Percentiles rank a stretch among this genome's conserved stretches.
Evolutionary conservation across 495 filamentous ascomycete species (phyloP).

Genomic region (Aspergillus diversus): DNA sequence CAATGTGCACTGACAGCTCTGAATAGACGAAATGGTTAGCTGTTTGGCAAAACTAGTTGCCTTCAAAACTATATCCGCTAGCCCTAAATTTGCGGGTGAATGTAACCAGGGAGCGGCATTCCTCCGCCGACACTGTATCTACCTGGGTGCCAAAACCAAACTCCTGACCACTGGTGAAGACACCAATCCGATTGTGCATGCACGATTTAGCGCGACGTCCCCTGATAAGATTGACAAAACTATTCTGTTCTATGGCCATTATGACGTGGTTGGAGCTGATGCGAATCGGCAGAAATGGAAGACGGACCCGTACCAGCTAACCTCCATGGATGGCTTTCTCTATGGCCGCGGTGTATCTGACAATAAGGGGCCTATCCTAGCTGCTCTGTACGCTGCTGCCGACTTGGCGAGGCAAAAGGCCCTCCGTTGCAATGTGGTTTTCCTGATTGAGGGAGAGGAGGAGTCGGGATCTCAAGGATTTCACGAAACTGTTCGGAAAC

Average conservation of each 20-base stretch:
- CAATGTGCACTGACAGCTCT: not conserved
- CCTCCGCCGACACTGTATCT: conserved; percentile 84
- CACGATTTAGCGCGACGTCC: conserved; percentile 72
- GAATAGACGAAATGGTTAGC: conserved; percentile 75
- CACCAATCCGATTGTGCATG: conserved; percentile 88
- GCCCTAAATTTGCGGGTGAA: conserved; percentile 80
- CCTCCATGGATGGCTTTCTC: conserved; percentile 86
- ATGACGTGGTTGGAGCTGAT: conserved; percentile 96
- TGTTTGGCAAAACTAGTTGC: conserved; percentile 83
- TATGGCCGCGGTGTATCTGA: conserved; percentile 97
- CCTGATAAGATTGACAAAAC: conserved; percentile 70
- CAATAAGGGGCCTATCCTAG: conserved; percentile 94
- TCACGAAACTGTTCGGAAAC: conserved; percentile 70
- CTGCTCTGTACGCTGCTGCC: conserved; percentile 88
- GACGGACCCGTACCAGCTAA: conserved; percentile 81
- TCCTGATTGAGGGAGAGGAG: conserved; percentile 96
- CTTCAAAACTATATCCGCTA: conserved; percentile 87
- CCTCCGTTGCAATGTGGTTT: conserved; percentile 84
- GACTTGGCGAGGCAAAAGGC: conserved; percentile 78
- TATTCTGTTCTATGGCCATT: conserved; percentile 96
- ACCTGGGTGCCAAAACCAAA: conserved; percentile 84
- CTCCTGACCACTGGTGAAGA: conserved; percentile 75
- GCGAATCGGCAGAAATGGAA: conserved; percentile 77
- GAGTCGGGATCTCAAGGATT: conserved; percentile 93
- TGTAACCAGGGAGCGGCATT: conserved; percentile 92